Evolutionary conservation across 495 filamentous ascomycete genomes (phyloP).

Genomic region (Sphaerosporella brunnea): DNA sequence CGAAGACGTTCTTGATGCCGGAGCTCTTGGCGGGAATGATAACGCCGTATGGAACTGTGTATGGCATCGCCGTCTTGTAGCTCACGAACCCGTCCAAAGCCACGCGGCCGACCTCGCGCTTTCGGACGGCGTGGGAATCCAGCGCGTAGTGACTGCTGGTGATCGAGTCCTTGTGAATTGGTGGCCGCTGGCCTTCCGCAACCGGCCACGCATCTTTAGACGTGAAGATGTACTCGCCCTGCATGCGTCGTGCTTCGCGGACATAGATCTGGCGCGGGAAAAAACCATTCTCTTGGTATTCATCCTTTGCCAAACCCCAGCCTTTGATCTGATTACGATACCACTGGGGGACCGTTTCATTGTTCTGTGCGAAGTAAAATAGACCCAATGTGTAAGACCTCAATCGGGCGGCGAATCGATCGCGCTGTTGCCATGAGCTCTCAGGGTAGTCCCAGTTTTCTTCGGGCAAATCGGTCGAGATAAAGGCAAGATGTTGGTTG

Average conservation of each 20-base stretch:
- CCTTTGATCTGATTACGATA: background rate
- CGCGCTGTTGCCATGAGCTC: background rate
- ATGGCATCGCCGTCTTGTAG: background rate
- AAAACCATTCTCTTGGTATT: slow-evolving; percentile 6
- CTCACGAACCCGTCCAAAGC: slow-evolving; percentile 5
- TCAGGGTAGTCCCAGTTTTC: slow-evolving; percentile 7
- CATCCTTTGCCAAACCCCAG: slow-evolving; percentile 8
- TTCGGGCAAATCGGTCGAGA: slow-evolving; percentile 7
- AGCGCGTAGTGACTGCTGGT: slow-evolving; percentile 3
- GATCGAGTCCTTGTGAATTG: slow-evolving; percentile 4
- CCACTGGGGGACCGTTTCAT: slow-evolving; percentile 5
- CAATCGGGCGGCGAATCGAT: slow-evolving; percentile 4
- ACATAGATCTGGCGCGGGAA: slow-evolving; percentile 9
- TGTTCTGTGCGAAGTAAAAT: slow-evolving; percentile 8
- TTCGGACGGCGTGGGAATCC: slow-evolving; percentile 7
- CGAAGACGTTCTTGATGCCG: background rate
- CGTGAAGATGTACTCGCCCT: slow-evolving; percentile 6
- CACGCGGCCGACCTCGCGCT: background rate
- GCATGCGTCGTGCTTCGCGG: slow-evolving; percentile 4
- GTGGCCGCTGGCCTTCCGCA: background rate
- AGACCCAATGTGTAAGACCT: slow-evolving; percentile 5
- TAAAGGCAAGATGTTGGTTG: slow-evolving; percentile 7
- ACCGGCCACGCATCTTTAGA: background rate
- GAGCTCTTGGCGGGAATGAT: background rate
- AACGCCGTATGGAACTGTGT: slow-evolving; percentile 1